Percentiles rank a stretch among this genome's conserved stretches.
Conservation (phyloP, 805 yeast genomes). For the Saturnispora saitoi region DNA sequence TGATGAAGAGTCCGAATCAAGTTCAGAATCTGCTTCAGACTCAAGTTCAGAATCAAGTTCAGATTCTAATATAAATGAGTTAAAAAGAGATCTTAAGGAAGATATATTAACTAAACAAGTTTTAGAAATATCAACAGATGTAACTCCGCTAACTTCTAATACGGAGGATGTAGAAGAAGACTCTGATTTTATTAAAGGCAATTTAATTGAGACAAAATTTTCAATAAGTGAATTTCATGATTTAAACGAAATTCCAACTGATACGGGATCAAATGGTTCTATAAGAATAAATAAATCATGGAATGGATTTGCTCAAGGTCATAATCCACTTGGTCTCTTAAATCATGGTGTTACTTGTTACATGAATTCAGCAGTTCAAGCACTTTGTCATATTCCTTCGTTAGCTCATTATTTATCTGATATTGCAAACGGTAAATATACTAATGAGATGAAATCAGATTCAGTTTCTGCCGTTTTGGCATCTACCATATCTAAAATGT, state of each 20-base stretch:
- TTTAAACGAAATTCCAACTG: conserved; percentile 48
- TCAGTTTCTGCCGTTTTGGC: conserved; percentile 64
- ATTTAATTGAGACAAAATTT: conserved; percentile 16
- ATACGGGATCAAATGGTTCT: conserved; percentile 56
- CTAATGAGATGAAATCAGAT: conserved; percentile 36
- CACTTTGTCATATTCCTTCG: conserved; percentile 86
- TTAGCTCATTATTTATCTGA: conserved; percentile 73
- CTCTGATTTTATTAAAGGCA: conserved; percentile 16
- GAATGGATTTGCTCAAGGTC: conserved; percentile 40
- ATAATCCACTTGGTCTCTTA: conserved; percentile 64
- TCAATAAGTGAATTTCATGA: conserved; percentile 40
- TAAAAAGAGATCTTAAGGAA: conserved; percentile 23
- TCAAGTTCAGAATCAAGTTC: conserved; percentile 3
- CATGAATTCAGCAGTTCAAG: conserved; percentile 91
- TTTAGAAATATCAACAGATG: not conserved
- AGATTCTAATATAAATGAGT: conserved; percentile 10
- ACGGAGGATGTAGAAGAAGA: conserved; percentile 17
- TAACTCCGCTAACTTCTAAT: conserved; percentile 9
- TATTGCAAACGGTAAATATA: conserved; percentile 46
- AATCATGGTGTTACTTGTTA: conserved; percentile 96
- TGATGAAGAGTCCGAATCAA: conserved; percentile 23
- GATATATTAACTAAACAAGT: conserved; percentile 12
- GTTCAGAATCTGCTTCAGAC: not conserved
- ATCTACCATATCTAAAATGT: conserved; percentile 60
- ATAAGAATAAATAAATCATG: conserved; percentile 62